phyloP scores from a whole-genome alignment of 1,284 basidiomycete genomes.

The Ustilago trichophora region DNA sequence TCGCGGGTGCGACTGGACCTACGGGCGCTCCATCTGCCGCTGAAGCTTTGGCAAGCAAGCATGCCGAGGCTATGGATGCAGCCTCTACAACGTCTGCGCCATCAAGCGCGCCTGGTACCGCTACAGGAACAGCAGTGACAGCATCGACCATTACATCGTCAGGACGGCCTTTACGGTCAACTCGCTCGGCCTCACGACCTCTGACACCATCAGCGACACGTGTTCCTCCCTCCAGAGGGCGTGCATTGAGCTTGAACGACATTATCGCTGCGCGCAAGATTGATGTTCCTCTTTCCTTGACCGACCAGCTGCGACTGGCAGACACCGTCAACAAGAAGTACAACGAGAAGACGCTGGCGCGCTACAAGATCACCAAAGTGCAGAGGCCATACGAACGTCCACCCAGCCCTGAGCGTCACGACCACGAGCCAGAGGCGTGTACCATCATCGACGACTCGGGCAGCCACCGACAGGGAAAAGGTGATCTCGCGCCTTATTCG shows the following conservation, averaged over 20 bases:
- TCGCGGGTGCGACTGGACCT: not conserved
- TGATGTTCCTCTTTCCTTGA: constrained; percentile 38
- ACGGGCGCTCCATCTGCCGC: constrained; percentile 1
- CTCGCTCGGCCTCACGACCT: constrained; percentile 16
- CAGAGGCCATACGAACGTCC: constrained; percentile 43
- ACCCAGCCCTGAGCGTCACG: constrained; percentile 42
- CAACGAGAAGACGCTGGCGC: constrained; percentile 43
- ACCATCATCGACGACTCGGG: constrained; percentile 33
- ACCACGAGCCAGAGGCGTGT: constrained; percentile 44
- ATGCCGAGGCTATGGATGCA: constrained; percentile 8
- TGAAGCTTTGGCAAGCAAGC: constrained; percentile 1
- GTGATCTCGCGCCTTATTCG: constrained; percentile 31
- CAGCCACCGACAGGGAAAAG: constrained; percentile 39
- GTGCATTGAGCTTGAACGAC: constrained; percentile 41
- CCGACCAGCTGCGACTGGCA: constrained; percentile 41
- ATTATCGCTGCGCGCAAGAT: constrained; percentile 45
- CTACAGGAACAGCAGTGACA: not conserved
- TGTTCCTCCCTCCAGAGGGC: constrained; percentile 29
- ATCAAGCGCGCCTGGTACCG: not conserved
- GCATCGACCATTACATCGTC: constrained; percentile 8
- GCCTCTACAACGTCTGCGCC: not conserved
- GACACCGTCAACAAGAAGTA: constrained; percentile 46
- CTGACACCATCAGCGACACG: constrained; percentile 33
- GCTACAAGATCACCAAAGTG: constrained; percentile 45
- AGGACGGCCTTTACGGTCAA: constrained; percentile 28